Conservation (phyloP, 176 grass and related monocot species). For the Oryza coarctata region DNA sequence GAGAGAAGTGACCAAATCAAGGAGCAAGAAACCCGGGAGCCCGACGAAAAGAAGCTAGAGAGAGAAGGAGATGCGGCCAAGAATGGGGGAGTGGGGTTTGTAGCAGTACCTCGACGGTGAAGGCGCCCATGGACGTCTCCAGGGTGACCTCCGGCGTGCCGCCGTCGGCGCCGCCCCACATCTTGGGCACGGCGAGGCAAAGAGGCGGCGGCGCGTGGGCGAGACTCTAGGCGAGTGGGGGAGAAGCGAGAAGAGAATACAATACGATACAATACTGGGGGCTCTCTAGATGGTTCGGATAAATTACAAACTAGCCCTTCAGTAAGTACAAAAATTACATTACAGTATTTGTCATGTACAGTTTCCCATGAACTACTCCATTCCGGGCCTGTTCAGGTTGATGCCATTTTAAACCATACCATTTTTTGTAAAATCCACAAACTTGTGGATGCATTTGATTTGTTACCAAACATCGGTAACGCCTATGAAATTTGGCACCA, state of each 20-base stretch:
- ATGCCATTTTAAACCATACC: too few relatives aligned
- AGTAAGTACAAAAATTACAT: too few relatives aligned
- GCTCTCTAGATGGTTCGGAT: too few relatives aligned
- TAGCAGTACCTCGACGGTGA: constrained; percentile 74
- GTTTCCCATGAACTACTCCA: too few relatives aligned
- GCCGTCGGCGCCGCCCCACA: constrained; percentile 60
- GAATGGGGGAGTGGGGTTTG: neutral
- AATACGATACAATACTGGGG: too few relatives aligned
- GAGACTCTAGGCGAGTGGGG: neutral
- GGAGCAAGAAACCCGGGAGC: neutral
- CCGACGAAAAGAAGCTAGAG: neutral
- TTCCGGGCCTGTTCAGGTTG: too few relatives aligned
- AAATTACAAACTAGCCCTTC: too few relatives aligned
- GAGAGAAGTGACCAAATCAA: neutral
- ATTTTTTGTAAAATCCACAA: too few relatives aligned
- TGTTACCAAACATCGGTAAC: too few relatives aligned
- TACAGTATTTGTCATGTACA: too few relatives aligned
- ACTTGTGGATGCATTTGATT: too few relatives aligned
- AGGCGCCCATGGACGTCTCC: constrained; percentile 84
- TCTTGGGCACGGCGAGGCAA: constrained; percentile 5
- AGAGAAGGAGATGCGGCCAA: neutral
- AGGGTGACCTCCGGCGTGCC: constrained; percentile 80
- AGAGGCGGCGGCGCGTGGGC: neutral
- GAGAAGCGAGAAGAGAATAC: neutral
- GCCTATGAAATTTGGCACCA: too few relatives aligned